Conservation (phyloP, 257 asterid genomes). For the Lithospermum erythrorhizon region DNA sequence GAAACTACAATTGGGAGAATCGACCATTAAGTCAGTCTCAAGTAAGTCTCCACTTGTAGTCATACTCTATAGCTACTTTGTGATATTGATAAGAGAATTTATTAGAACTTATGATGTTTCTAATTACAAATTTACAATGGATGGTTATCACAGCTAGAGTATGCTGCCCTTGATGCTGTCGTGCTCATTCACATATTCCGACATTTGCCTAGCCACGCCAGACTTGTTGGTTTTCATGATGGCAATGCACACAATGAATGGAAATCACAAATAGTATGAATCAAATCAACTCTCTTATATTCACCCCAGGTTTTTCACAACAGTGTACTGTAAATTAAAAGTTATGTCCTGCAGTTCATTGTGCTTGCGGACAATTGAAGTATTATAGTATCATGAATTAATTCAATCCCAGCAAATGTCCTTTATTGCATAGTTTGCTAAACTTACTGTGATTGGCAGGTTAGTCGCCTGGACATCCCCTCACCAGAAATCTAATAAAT, state of each 20-base stretch:
- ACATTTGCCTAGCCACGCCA: constrained; percentile 47
- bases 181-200: constrained; percentile 79
- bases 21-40: constrained; percentile 73
- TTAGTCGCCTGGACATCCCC: too few species aligned
- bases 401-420: too few species aligned
- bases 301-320: neutral
- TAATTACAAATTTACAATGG: constrained; percentile 9
- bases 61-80: neutral
- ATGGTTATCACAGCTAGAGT: constrained; percentile 74
- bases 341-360: too few species aligned
- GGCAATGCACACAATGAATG: constrained; percentile 55
- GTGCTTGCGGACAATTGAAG: too few species aligned
- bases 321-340: neutral
- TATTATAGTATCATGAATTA: too few species aligned
- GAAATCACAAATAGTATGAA: constrained; percentile 81
- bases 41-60: too few species aligned
- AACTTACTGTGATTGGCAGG: too few species aligned
- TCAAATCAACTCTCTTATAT: neutral
- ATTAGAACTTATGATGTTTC: neutral
- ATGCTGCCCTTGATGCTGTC: constrained; percentile 97
- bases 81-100: too few species aligned
- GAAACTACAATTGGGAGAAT: constrained; percentile 95
- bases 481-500: too few species aligned
- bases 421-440: too few species aligned
- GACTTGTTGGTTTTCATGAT: constrained; percentile 28